Evolutionary conservation across 257 asterid species (phyloP).

Genomic region (Echium plantagineum): DNA sequence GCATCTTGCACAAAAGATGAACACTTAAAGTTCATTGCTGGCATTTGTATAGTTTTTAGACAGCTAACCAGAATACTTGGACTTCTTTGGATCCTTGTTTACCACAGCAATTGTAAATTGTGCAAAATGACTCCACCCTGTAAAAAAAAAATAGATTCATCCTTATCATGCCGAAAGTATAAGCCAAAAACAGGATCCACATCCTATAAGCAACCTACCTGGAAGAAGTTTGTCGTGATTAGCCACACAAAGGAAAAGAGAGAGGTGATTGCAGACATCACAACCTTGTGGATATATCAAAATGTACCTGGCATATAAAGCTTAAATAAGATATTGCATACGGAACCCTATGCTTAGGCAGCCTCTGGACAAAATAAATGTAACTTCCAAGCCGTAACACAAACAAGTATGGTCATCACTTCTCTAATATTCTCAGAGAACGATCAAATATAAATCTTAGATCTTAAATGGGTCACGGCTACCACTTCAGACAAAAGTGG

Average conservation of each 20-base stretch:
- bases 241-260: slow-evolving; percentile 94
- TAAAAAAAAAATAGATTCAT: slow-evolving; percentile 9
- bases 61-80: slow-evolving; percentile 82
- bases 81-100: slow-evolving; percentile 87
- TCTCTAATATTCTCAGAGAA: neutral
- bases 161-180: neutral
- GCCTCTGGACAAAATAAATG: neutral
- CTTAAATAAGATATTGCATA: slow-evolving; percentile 8
- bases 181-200: neutral
- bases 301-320: slow-evolving; percentile 62
- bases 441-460: no score
- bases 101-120: slow-evolving; percentile 93
- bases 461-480: no score
- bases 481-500: no score
- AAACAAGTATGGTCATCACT: neutral
- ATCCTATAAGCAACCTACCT: slow-evolving; percentile 26
- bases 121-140: slow-evolving; percentile 98
- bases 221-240: slow-evolving; percentile 97
- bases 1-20: slow-evolving; percentile 1
- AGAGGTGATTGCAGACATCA: slow-evolving; percentile 89
- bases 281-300: slow-evolving; percentile 95
- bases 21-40: neutral
- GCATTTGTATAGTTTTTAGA: neutral
- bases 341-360: neutral
- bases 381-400: neutral